A percentile compares a stretch with the other conserved stretches of the same genome.
Evolutionary conservation across 371 early-diverging fungal genomes (phyloP).

Genomic region (Mortierella sp.): DNA sequence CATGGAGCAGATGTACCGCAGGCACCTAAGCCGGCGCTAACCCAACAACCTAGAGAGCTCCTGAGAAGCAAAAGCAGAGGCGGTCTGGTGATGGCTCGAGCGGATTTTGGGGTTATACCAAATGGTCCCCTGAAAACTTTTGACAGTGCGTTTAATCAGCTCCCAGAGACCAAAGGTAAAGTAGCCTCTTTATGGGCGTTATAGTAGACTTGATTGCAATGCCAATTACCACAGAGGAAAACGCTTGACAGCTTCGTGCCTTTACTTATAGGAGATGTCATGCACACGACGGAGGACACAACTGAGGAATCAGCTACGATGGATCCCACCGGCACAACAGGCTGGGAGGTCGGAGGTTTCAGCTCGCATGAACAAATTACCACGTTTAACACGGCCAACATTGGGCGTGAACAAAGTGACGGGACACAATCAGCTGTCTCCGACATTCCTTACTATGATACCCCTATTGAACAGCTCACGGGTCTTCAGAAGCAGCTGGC

Average conservation of each 20-base stretch:
- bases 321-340: constrained; percentile 9
- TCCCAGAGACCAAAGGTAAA: not conserved
- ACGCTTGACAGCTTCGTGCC: too few relatives aligned
- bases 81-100: not conserved
- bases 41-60: not conserved
- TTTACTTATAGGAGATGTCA: too few relatives aligned
- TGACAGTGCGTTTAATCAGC: not conserved
- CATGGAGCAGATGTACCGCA: not conserved
- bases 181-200: too few relatives aligned
- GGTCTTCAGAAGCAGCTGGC: constrained; percentile 40
- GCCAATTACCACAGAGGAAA: too few relatives aligned
- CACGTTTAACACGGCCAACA: not conserved
- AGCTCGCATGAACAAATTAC: not conserved
- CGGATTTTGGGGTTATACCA: constrained; percentile 1
- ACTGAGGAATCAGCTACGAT: too few relatives aligned
- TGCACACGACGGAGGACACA: too few relatives aligned
- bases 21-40: constrained; percentile 14
- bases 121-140: not conserved
- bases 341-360: constrained; percentile 17
- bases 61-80: not conserved
- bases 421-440: not conserved
- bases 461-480: constrained; percentile 20
- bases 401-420: not conserved
- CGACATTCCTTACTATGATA: not conserved
- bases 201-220: not conserved